phyloP scores from a whole-genome alignment of 129 eudicot species.

The Artemisia tridentata region DNA sequence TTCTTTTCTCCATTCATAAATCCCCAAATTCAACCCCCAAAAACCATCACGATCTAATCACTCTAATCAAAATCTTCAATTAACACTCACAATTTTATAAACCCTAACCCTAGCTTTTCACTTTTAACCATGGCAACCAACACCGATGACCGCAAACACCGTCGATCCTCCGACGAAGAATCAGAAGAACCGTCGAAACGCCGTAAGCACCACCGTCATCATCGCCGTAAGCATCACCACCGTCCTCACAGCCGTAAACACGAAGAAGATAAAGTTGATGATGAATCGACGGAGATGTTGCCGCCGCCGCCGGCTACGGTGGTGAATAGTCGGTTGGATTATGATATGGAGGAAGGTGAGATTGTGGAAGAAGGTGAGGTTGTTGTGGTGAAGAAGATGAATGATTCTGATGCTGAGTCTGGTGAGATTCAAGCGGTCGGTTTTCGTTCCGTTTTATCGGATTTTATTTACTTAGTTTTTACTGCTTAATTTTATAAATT shows the following conservation, averaged over 20 bases:
- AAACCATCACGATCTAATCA: constrained; percentile 24
- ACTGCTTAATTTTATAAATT: background rate
- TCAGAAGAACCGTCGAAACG: constrained; percentile 72
- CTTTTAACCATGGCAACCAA: constrained; percentile 59
- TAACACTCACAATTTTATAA: constrained; percentile 21
- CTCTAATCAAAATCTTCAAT: constrained; percentile 3
- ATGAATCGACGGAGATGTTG: constrained; percentile 18
- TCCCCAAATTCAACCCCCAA: constrained; percentile 21
- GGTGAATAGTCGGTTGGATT: constrained; percentile 42
- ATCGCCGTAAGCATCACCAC: constrained; percentile 39
- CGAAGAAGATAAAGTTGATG: constrained; percentile 34
- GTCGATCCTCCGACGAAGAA: constrained; percentile 64
- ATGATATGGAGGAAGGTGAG: constrained; percentile 98
- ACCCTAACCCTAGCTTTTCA: constrained; percentile 28
- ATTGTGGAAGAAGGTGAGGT: constrained; percentile 65
- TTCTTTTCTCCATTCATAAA: constrained; percentile 11
- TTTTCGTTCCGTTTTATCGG: constrained; percentile 15
- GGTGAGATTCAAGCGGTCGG: constrained; percentile 73
- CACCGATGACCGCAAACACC: constrained; percentile 59
- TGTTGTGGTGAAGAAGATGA: constrained; percentile 24
- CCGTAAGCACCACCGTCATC: constrained; percentile 72
- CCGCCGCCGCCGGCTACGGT: constrained; percentile 15
- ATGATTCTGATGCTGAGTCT: constrained; percentile 62
- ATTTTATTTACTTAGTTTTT: constrained; percentile 9
- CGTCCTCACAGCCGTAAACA: constrained; percentile 45